A percentile compares a stretch with the other conserved stretches of the same genome.
phyloP scores from a whole-genome alignment of 306 rosid genomes.

The Fragaria nilgerrensis region DNA sequence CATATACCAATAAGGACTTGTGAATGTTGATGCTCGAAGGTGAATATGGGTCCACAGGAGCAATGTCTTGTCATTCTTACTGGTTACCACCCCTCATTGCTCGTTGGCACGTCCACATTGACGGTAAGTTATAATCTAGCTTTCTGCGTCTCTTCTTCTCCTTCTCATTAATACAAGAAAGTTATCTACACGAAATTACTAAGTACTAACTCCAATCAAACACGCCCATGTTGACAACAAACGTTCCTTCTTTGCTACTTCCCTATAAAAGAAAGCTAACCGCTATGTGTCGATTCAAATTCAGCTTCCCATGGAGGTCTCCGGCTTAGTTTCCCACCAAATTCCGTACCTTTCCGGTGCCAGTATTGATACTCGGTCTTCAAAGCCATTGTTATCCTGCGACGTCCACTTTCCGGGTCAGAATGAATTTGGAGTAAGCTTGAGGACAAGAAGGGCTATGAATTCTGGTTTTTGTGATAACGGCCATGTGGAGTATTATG shows the following conservation, averaged over 20 bases:
- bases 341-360: slow-evolving; percentile 24
- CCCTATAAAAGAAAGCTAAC: background rate
- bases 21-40: no score
- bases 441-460: slow-evolving; percentile 1
- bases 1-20: no score
- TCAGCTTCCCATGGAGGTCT: slow-evolving; percentile 48
- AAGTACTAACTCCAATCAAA: no score
- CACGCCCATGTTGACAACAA: no score
- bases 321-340: slow-evolving; percentile 55
- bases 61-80: no score
- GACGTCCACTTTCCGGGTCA: slow-evolving; percentile 19
- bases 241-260: no score
- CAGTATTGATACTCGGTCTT: background rate
- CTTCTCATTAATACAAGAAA: background rate
- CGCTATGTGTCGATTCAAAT: no score
- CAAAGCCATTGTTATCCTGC: slow-evolving; percentile 4
- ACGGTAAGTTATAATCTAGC: no score
- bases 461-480: slow-evolving; percentile 50
- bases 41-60: no score
- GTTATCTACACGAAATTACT: background rate
- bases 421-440: slow-evolving; percentile 7
- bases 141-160: background rate
- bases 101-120: no score
- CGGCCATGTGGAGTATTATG: slow-evolving; percentile 53
- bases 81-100: no score